Evolutionary conservation across 2,329 filamentous ascomycete genomes (phyloP).

Genomic region (Pyrenophora tritici-repentis): DNA sequence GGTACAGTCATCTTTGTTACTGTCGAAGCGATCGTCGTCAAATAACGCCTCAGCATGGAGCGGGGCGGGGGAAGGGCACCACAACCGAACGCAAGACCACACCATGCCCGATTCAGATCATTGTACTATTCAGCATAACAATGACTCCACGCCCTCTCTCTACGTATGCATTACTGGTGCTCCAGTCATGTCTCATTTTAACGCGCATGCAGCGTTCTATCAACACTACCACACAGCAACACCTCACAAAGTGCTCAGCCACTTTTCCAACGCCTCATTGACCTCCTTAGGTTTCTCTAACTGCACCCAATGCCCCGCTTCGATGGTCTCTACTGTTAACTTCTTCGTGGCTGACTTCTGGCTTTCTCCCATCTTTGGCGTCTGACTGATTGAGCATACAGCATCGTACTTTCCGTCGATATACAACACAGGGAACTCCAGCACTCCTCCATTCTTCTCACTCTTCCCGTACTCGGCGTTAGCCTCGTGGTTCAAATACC

Average conservation of each 20-base stretch:
- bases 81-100: too few species aligned
- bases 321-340: constrained; percentile 53
- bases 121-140: too few species aligned
- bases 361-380: constrained; percentile 41
- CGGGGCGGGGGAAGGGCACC: too few species aligned
- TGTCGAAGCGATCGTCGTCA: too few species aligned
- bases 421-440: constrained; percentile 47
- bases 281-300: constrained; percentile 34
- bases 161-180: too few species aligned
- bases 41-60: too few species aligned
- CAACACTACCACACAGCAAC: neutral
- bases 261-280: constrained; percentile 31
- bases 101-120: too few species aligned
- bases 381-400: constrained; percentile 38
- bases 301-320: constrained; percentile 41
- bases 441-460: constrained; percentile 41
- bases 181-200: neutral
- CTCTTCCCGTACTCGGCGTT: constrained; percentile 51
- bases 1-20: too few species aligned
- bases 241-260: constrained; percentile 16
- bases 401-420: constrained; percentile 49
- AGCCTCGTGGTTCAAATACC: constrained; percentile 52
- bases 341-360: constrained; percentile 46
- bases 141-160: too few species aligned
- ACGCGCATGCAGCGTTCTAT: neutral